Evolutionary conservation across 371 early-diverging fungal genomes (phyloP).

Genomic region (Lichtheimia hyalospora): DNA sequence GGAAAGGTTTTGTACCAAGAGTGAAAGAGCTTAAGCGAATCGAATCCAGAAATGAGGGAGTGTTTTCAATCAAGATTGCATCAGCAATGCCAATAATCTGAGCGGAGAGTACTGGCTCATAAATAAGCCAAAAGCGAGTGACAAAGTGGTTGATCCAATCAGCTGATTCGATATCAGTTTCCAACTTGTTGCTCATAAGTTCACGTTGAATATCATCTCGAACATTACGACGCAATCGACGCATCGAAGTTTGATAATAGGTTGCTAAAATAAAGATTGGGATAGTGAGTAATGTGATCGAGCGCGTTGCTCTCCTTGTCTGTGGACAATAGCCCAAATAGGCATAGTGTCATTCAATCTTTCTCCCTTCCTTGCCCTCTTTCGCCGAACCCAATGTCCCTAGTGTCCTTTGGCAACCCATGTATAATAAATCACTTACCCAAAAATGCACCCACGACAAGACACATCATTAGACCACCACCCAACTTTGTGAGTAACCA

Average conservation of each 20-base stretch:
- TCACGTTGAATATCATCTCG: slow-evolving; percentile 77
- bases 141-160: slow-evolving; percentile 98
- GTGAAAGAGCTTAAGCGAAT: slow-evolving; percentile 93
- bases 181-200: slow-evolving; percentile 51
- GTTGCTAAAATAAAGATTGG: slow-evolving; percentile 40
- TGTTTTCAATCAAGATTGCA: slow-evolving; percentile 74
- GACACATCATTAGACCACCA: slow-evolving; percentile 39
- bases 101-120: slow-evolving; percentile 90
- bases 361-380: neutral
- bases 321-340: slow-evolving; percentile 6
- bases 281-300: neutral
- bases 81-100: slow-evolving; percentile 78
- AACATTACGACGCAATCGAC: slow-evolving; percentile 67
- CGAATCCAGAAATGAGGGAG: slow-evolving; percentile 91
- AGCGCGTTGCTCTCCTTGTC: neutral
- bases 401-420: neutral
- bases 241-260: slow-evolving; percentile 78
- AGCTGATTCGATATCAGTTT: slow-evolving; percentile 78
- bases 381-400: neutral
- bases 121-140: slow-evolving; percentile 89
- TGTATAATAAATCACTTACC: slow-evolving; percentile 19
- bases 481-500: slow-evolving; percentile 35
- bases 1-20: slow-evolving; percentile 96
- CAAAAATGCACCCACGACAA: slow-evolving; percentile 46
- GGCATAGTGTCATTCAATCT: slow-evolving; percentile 2